Base-by-base conservation (phyloP, 495 filamentous ascomycete genomes). In the Glonium stellatum region DNA sequence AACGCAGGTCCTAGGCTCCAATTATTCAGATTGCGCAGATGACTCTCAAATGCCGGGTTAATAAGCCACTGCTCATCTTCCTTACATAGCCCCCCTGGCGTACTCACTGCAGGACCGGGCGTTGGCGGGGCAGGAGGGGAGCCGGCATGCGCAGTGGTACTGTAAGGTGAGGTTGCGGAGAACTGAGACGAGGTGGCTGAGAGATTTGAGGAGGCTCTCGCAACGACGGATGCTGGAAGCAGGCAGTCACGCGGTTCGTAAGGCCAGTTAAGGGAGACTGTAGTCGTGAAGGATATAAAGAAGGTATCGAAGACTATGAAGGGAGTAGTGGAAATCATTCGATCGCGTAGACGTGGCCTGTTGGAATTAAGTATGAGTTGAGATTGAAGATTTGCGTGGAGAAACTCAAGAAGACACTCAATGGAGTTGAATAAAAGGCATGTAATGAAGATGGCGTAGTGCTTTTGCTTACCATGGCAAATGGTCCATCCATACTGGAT, bases 401-500 rank as follows among this genome's bases (percentile, higher is more conserved):
- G 27, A 6, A 31, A 6, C 27, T 6, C 27, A 6, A 31, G 27
- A 31, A 6, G 6, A 31, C 27, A n/a, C n/a, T n/a, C n/a, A n/a
- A n/a, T n/a, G n/a, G n/a, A n/a, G n/a, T 31, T 6, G 27, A 31
- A 3, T 31, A 31, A 31, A 6, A 31, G 27, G 27, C 6, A 31
- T 6, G 27, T 31, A 31, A 6, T 31, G 27, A 31, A 31, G 27
- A 6, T 31, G 6, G 27, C 6, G 6, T 31, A 31, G 2, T 1
- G 18, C 23, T 36, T 22, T 1, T 42, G 59, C 68, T 60, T 66
- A 73, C 73, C 84, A 95, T 0, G 87, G 87, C 8, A 92, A 59
- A 69, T 90, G 79, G 66, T 92, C 88, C 13, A 90, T 78, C 89
- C 89, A 95, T 1, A 79, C 78, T 0, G 88, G 86, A 72, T 95